Evolutionary conservation across 1,284 basidiomycete species (phyloP).

Genomic region (Ganoderma multipileum): DNA sequence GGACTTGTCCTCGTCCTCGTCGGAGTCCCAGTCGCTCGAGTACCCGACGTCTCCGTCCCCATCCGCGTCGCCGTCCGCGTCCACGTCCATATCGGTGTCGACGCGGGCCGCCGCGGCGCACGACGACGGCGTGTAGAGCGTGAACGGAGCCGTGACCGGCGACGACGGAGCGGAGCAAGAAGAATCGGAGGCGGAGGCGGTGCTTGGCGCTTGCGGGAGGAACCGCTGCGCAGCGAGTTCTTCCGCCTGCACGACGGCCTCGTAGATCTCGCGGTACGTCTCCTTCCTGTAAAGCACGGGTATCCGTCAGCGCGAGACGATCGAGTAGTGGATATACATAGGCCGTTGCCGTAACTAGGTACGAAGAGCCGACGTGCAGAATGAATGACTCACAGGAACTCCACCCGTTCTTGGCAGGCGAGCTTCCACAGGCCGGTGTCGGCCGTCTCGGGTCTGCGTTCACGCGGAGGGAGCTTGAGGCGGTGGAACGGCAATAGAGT

Average conservation of each 20-base stretch:
- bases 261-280: constrained; percentile 20
- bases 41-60: constrained; percentile 13
- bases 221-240: constrained; percentile 1
- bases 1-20: constrained; percentile 22
- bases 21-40: constrained; percentile 19
- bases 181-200: background rate
- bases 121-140: constrained; percentile 25
- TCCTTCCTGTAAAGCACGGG: constrained; percentile 13
- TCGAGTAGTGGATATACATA: background rate
- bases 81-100: constrained; percentile 18
- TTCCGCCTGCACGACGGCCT: constrained; percentile 27
- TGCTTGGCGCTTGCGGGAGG: constrained; percentile 9
- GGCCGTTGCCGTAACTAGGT: background rate
- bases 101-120: constrained; percentile 8
- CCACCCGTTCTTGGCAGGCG: constrained; percentile 28
- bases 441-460: constrained; percentile 13
- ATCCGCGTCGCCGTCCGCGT: constrained; percentile 18
- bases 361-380: background rate
- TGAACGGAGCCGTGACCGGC: constrained; percentile 15
- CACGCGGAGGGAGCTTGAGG: constrained; percentile 5
- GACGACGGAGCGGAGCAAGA: background rate
- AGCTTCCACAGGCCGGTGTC: constrained; percentile 28
- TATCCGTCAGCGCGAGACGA: background rate
- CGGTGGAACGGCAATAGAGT: constrained; percentile 17
- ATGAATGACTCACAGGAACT: constrained; percentile 22